phyloP scores from a whole-genome alignment of 139 green algal genomes.

The Micractinium conductrix region DNA sequence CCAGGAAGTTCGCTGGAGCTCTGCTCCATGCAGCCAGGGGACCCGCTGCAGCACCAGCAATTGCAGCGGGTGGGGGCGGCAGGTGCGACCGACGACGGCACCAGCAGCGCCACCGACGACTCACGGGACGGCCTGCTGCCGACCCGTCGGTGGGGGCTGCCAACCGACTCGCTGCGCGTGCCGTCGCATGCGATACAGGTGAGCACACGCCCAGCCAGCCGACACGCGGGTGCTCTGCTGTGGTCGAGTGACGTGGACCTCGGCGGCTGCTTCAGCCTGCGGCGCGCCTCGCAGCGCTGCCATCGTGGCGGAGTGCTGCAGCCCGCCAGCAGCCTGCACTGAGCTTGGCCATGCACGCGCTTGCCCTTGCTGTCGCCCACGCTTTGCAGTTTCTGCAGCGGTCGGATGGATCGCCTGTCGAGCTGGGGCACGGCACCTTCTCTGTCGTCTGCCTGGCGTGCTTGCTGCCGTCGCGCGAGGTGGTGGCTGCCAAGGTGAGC shows the following conservation, averaged over 20 bases:
- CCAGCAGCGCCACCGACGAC: no score
- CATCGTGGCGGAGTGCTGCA: not conserved
- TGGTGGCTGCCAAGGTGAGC: not conserved
- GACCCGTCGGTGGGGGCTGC: not conserved
- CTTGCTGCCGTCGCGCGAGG: not conserved
- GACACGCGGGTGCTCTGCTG: no score
- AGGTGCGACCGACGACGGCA: not conserved
- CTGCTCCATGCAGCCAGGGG: not conserved
- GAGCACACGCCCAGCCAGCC: not conserved
- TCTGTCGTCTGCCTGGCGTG: not conserved
- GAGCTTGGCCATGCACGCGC: no score
- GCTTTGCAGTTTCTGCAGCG: not conserved
- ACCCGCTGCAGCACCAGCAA: not conserved
- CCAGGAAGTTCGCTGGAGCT: not conserved
- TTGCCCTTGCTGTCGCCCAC: not conserved
- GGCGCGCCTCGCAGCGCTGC: no score
- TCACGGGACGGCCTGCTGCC: no score
- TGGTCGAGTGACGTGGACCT: no score
- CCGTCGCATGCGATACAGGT: not conserved
- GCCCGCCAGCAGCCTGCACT: no score
- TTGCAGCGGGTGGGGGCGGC: not conserved
- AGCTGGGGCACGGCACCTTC: not conserved
- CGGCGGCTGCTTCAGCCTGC: no score
- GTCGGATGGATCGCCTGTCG: not conserved
- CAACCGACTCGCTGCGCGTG: not conserved